Percentiles rank a stretch among this genome's conserved stretches.
phyloP scores from a whole-genome alignment of 768 basidiomycete species.

The Cyclocybe aegerita region DNA sequence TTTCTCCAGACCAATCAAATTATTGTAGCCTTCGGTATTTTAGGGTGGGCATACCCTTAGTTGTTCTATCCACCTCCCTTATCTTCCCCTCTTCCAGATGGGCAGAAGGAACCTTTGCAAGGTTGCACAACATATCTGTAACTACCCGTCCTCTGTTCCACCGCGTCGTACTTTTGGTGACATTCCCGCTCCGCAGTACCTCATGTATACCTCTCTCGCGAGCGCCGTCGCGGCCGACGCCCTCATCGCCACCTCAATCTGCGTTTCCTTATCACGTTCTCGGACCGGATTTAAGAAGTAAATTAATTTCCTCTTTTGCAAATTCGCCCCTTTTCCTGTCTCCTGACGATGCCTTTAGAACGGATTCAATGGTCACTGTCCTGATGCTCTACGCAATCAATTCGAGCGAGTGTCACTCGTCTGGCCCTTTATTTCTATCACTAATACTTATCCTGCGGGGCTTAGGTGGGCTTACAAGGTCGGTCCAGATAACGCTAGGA shows the following conservation, averaged over 20 bases:
- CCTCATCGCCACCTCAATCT: constrained; percentile 42
- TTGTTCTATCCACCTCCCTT: background rate
- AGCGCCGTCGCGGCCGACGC: constrained; percentile 40
- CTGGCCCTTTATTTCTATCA: background rate
- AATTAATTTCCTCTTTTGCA: constrained; percentile 4
- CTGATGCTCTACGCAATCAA: constrained; percentile 51
- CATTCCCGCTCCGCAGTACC: constrained; percentile 15
- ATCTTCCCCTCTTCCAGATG: constrained; percentile 23
- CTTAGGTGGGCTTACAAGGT: constrained; percentile 33
- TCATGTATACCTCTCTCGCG: constrained; percentile 29
- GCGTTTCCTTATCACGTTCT: constrained; percentile 44
- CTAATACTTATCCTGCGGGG: background rate
- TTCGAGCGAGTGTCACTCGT: constrained; percentile 36
- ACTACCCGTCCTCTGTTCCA: too few species aligned
- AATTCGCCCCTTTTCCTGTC: background rate
- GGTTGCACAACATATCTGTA: constrained; percentile 28
- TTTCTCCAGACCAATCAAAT: too few species aligned
- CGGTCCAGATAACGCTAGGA: background rate
- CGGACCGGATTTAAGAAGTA: constrained; percentile 52
- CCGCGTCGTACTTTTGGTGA: too few species aligned
- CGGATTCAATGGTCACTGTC: constrained; percentile 42
- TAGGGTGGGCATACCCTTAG: too few species aligned
- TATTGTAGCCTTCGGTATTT: too few species aligned
- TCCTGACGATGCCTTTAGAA: constrained; percentile 25
- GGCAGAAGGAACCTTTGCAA: constrained; percentile 19